Base-by-base conservation (phyloP, 345 rosid species). In the Camelina sativa region DNA sequence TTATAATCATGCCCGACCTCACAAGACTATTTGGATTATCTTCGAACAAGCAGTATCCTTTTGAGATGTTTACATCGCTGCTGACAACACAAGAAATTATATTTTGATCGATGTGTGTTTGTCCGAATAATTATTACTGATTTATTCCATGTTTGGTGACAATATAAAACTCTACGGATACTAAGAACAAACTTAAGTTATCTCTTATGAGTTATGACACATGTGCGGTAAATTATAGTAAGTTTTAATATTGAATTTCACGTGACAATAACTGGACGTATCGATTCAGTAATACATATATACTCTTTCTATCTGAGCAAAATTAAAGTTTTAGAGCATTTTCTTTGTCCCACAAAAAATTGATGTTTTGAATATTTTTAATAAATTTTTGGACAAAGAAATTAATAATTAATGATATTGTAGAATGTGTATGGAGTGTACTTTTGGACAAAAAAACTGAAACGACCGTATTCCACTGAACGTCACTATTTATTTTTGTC, bases 1-100 rank as follows among this genome's bases (percentile, higher is more conserved):
- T 46, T 71, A 48, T 59, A 35, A 47, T 71, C 58, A 47, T 59
- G 10, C 50, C 48, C 37, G 16, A 51, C 67, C 75, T 71, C 48
- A 71, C 37, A 37, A 37, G n/a, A 8, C 4, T 35, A 4, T 47
- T 7, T 34, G 57, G 34, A 60, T 48, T 60, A 11, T 12, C 22
- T 71, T 4, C 22, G 19, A 57, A 48, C 58, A 71, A 60, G 16
- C 20, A 16, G 30, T 52, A 37, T 37, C 41, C 5, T 38, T 37
- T 22, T 16, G 38, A 48, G 25, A 61, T 71, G 12, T 15, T 59
- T 71, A 34, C 19, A 28, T 16, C 41, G 62, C 7, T 30, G 62
- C 7, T 30, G 62, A 8, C 17, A 28, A 57, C n/a, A 6, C 10
- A n/a, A 25, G 13, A 52, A 25, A 55, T 13, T 8, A 32, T 57